Conservation (phyloP, 2,329 filamentous ascomycete genomes). For the Fusarium sp. region DNA sequence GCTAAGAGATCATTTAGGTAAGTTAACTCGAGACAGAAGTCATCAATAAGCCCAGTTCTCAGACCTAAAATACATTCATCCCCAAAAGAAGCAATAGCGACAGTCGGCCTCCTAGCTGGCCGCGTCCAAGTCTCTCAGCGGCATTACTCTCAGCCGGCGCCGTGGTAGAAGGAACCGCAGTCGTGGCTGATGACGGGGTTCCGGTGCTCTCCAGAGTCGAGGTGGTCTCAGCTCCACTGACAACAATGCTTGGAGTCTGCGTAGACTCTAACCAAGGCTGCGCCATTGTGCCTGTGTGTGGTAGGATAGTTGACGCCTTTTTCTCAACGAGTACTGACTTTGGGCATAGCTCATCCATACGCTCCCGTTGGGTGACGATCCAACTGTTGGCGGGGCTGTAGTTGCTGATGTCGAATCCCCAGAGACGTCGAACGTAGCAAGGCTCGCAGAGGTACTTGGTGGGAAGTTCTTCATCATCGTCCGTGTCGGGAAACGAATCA, state of each 20-base stretch:
- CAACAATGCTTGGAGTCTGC: background rate
- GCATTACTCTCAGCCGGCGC: background rate
- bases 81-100: background rate
- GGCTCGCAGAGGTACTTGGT: conserved; percentile 1
- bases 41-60: background rate
- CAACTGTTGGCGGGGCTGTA: background rate
- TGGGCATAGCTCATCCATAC: background rate
- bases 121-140: background rate
- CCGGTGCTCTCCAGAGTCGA: background rate
- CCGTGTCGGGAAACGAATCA: background rate
- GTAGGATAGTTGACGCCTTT: too few species aligned
- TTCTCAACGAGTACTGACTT: background rate
- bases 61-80: background rate
- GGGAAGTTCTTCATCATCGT: background rate
- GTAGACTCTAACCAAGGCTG: background rate
- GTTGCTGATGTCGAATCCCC: background rate
- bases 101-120: rapidly evolving
- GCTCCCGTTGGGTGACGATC: background rate
- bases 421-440: conserved; percentile 1
- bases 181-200: rapidly evolving
- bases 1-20: background rate
- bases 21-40: background rate
- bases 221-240: background rate
- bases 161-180: background rate
- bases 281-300: background rate